Base-by-base conservation (phyloP, 2,329 filamentous ascomycete genomes). In the Aspergillus sp. region DNA sequence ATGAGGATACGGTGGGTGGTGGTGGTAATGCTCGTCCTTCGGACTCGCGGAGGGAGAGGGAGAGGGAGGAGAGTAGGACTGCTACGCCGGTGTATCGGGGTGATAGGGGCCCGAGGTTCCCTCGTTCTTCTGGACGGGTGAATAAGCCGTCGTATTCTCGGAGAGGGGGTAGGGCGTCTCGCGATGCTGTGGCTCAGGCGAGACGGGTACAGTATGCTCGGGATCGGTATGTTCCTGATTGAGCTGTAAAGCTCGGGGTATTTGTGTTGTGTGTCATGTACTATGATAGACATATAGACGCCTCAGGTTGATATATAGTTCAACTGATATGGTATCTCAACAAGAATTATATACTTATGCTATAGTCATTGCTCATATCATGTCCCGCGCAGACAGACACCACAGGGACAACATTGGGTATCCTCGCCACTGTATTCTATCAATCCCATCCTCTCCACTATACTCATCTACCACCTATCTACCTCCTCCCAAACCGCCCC, bases 1-100 rank as follows among this genome's bases (percentile, higher is more conserved):
- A 97, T 70, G 68, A 74, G 12, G 72, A 74, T 45, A 55, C 41
- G 39, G 12, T 36, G 10, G 32, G 32, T 6, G 4, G 32, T 36
- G 4, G 30, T 36, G 32, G 10, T 13, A 36, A 36, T 36, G 32
- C 32, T 13, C 32, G 12, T 13, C 32, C 32, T 13, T 36, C 25
- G 25, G 25, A 28, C 25, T 28, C 32, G 32, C 32, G 32, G 32
- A 13, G 32, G 56, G 39, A 32, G 62, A 54, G 10, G 15, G 52
- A 19, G 52, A n/a, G n/a, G n/a, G 47, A 39, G 48, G 23, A n/a
- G 49, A 66, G 66, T 50, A 66, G 66, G 28, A 69, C 65, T 8
- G 57, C 71, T 21, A 71, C 68, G 12, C 70, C 73, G 2, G 61
- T 65, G 43, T 65, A 63, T 56, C 59, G 66, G 4, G 59, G 39